Evolutionary conservation across 495 filamentous ascomycete species (phyloP), one percentile per base, ranked within the genome.

Genomic region (Lophiotrema nucula): DNA sequence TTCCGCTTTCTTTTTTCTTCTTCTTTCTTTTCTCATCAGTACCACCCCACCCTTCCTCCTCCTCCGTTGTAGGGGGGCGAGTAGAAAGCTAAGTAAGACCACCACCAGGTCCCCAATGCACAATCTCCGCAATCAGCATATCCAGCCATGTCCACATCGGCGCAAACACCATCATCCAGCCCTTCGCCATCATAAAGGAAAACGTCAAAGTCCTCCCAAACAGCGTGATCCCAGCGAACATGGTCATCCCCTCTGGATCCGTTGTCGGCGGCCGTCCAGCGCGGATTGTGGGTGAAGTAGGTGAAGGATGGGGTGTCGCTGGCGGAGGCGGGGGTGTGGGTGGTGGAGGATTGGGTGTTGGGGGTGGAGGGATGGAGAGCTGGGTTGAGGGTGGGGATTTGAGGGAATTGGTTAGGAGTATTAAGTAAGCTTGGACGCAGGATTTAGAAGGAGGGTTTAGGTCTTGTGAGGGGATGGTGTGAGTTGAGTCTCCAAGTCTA

Each of bases 131-230:
- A 13, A 62, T 62, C 26, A 27, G 25, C 3, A 74, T 75, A 19
- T 58, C 64, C 4, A 61, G 53, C 46, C 89, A 96, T 74, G 92
- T 96, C 4, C 79, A 88, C 64, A 86, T 98, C 63, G 92, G 88
- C 18, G 77, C 77, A 18, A 80, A 82, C 37, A 84, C 81, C 27
- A 86, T 88, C 4, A 72, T 98, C 37, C 88, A 89, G 52, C 86
- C 88, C 66, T 89, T 96, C 69, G 84, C 83, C 33, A 92, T 97
- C 35, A 81, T 98, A 62, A 96, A 95, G 72, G 92, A 97, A 68
- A 89, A 86, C 70, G 87, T 89, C 28, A 83, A 83, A 58, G 85
- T 98, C 47, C 75, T 97, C 53, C 88, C 95, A 59, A 87, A 86
- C 11, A 82, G 85, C 4, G 85, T 96, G 41, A 80, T 98, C 16